These are phyloP conservation scores for Lactarius vividus DNA, from an alignment of 768 basidiomycete species.

Conservation along the genomic window DNA sequence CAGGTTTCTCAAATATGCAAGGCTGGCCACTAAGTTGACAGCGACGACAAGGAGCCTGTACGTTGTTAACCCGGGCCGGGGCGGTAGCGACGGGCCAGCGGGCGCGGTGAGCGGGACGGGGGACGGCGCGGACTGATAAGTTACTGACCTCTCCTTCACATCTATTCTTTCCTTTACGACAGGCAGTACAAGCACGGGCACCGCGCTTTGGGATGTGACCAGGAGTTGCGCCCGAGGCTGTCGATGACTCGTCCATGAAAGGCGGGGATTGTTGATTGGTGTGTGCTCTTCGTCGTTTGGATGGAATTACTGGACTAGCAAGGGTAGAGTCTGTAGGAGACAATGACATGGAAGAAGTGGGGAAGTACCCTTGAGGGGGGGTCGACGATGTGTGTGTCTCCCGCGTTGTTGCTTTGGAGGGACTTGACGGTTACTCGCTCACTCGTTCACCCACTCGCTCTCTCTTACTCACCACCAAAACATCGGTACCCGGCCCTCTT, in stretches of 20 bases:
- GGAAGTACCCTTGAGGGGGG: constrained; percentile 16
- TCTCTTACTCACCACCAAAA: background rate
- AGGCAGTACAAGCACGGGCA: constrained; percentile 84
- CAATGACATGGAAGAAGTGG: constrained; percentile 53
- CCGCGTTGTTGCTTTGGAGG: background rate
- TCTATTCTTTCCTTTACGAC: constrained; percentile 89
- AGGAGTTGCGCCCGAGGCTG: constrained; percentile 33
- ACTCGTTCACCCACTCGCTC: background rate
- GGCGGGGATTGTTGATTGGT: constrained; percentile 26
- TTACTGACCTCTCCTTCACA: constrained; percentile 83
- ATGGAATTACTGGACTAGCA: constrained; percentile 51
- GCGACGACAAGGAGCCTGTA: constrained; percentile 85
- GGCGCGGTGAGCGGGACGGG: constrained; percentile 45
- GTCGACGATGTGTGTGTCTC: constrained; percentile 12
- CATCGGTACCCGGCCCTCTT: background rate
- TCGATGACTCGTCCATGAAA: constrained; percentile 33
- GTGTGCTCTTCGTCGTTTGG: constrained; percentile 51
- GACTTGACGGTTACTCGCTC: background rate
- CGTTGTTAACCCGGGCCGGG: constrained; percentile 46
- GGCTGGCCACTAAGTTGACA: constrained; percentile 78
- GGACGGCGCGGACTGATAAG: constrained; percentile 28
- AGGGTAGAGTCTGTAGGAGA: constrained; percentile 59
- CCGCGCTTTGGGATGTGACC: constrained; percentile 86
- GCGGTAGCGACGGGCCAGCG: constrained; percentile 67
- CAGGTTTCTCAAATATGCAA: constrained; percentile 89